Evolutionary conservation across 768 basidiomycete genomes (phyloP), one percentile per base, ranked within the genome.

Genomic region (Clavulina sp.): DNA sequence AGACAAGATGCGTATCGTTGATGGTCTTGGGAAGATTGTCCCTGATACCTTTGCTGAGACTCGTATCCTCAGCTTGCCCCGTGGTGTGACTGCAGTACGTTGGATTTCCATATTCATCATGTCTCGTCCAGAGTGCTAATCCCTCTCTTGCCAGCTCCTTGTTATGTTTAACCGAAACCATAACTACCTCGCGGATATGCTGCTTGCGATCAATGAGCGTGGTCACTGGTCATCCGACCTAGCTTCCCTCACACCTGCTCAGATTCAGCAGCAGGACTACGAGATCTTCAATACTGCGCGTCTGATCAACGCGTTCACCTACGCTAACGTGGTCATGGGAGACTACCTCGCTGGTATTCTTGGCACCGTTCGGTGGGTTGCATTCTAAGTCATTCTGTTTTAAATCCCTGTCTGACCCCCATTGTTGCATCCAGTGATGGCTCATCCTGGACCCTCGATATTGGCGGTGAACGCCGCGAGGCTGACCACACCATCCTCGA

Each of bases 301-400:
- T 46, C 67, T 84, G 43, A 76, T 85, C 41, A 86, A 86, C 61
- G 78, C 77, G 19, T 59, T 50, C 7, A 50, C 52, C 33, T 60
- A 57, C 43, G 52, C 57, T 47, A 56, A 57, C 46, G 54, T 54
- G 46, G 56, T 84, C 58, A 66, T 84, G 57, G 71, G 70, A 65
- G 83, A 84, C 61, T 86, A 86, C 55, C 78, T 86, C 18, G 81
- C 80, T 16, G 72, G 73, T 19, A 84, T 86, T 56, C 69, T 86
- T 29, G 79, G 78, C 18, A 71, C 84, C 13, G 74, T 71, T n/a
- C 68, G 74, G 30, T 38, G 21, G 21, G 36, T 13, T 13, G 13
- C 21, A 21, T 21, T 38, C 21, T 13, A 13, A 38, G 13, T 13
- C 36, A 13, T 38, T 38, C 21, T 38, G 13, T 38, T 38, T n/a